These are phyloP conservation scores for Calonectria pseudoreteaudii DNA, from an alignment of 2,329 filamentous ascomycete species.

Conservation along the genomic window DNA sequence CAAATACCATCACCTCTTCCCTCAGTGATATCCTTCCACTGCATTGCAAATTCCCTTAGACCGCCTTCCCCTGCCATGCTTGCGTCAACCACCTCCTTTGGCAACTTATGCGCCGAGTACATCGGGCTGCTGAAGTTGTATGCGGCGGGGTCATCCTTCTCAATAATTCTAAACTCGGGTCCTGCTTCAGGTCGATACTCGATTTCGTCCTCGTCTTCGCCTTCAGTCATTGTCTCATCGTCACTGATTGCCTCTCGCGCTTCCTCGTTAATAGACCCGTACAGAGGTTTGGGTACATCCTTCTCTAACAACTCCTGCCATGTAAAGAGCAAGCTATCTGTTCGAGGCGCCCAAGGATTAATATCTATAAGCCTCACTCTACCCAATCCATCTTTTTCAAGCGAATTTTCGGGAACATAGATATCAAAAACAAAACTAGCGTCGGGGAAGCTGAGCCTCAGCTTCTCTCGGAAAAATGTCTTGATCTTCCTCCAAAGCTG, in stretches of 20 bases:
- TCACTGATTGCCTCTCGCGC: constrained; percentile 51
- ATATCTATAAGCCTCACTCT: constrained; percentile 90
- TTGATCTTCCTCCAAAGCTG: constrained; percentile 76
- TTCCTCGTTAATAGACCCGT: constrained; percentile 56
- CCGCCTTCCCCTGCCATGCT: constrained; percentile 77
- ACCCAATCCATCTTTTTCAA: constrained; percentile 70
- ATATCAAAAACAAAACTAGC: constrained; percentile 90
- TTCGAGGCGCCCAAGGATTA: constrained; percentile 92
- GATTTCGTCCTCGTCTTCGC: constrained; percentile 54
- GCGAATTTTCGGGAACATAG: constrained; percentile 80
- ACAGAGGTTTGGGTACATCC: constrained; percentile 69
- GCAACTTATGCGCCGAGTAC: constrained; percentile 95
- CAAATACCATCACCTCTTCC: constrained; percentile 55
- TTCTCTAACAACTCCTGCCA: constrained; percentile 89
- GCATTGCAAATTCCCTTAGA: constrained; percentile 82
- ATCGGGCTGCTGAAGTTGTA: constrained; percentile 87
- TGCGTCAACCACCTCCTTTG: constrained; percentile 88
- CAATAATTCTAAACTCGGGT: constrained; percentile 85
- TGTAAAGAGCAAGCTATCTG: constrained; percentile 88
- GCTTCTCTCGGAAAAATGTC: constrained; percentile 79
- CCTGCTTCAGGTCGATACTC: constrained; percentile 69
- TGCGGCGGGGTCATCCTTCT: constrained; percentile 87
- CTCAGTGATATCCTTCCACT: constrained; percentile 74
- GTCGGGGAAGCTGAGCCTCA: constrained; percentile 85
- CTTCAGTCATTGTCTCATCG: constrained; percentile 51